Evolutionary conservation across 768 basidiomycete genomes (phyloP).

Genomic region (Lactarius tabidus): DNA sequence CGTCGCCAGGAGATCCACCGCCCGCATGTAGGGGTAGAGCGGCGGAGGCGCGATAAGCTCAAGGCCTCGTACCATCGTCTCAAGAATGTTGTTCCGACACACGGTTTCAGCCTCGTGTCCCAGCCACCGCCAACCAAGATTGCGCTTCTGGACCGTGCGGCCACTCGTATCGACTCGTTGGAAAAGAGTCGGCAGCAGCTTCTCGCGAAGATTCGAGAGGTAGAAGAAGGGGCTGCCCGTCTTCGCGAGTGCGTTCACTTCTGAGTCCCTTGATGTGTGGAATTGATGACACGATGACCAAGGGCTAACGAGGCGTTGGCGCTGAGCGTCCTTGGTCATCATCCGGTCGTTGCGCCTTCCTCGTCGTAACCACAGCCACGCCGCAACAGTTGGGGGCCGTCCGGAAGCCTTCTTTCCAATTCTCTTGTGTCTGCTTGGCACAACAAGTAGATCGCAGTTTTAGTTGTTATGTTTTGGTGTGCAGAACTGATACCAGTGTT

Average conservation of each 20-base stretch:
- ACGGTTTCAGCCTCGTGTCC: slow-evolving; percentile 49
- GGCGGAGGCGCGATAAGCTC: slow-evolving; percentile 87
- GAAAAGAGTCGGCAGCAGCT: slow-evolving; percentile 73
- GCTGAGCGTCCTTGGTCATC: slow-evolving; percentile 74
- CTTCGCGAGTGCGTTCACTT: slow-evolving; percentile 51
- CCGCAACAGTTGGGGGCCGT: slow-evolving; percentile 34
- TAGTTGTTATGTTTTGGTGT: neutral
- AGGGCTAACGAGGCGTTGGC: slow-evolving; percentile 57
- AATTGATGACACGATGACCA: slow-evolving; percentile 49
- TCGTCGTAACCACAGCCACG: slow-evolving; percentile 50
- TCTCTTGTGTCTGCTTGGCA: slow-evolving; percentile 14
- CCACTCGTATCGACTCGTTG: slow-evolving; percentile 81
- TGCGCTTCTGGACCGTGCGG: slow-evolving; percentile 81
- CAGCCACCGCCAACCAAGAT: slow-evolving; percentile 95
- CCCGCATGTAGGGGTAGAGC: slow-evolving; percentile 91
- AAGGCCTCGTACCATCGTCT: slow-evolving; percentile 86
- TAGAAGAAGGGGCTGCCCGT: slow-evolving; percentile 75
- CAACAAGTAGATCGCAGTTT: neutral
- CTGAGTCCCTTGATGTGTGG: slow-evolving; percentile 31
- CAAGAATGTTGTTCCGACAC: slow-evolving; percentile 63
- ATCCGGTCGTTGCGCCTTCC: slow-evolving; percentile 51
- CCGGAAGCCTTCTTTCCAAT: slow-evolving; percentile 41
- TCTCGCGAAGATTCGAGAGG: slow-evolving; percentile 70
- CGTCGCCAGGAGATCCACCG: slow-evolving; percentile 88
- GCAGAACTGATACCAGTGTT: neutral